Conservation (phyloP, 192 early-diverging fungal genomes). For the Phycomyces blakesleeanus region DNA sequence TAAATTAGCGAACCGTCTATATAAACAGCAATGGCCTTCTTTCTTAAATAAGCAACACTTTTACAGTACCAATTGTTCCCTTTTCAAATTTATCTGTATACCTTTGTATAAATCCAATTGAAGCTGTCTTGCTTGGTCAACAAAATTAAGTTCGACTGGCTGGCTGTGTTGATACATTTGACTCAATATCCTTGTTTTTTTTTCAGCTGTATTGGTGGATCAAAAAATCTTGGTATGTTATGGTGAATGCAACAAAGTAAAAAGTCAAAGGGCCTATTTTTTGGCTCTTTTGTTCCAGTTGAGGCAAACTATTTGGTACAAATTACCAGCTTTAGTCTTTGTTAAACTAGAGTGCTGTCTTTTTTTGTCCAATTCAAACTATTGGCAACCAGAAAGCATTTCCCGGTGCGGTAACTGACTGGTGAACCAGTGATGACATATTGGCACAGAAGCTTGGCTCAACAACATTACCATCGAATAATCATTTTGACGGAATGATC, state of each 20-base stretch:
- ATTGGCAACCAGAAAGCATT: slow-evolving; percentile 7
- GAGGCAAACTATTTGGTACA: no score
- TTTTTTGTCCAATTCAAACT: slow-evolving; percentile 4
- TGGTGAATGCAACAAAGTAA: no score
- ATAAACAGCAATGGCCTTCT: no score
- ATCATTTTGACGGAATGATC: slow-evolving; percentile 1
- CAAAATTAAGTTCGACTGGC: slow-evolving; percentile 19
- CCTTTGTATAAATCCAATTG: no score
- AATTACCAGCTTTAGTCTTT: slow-evolving; percentile 32
- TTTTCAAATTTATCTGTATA: no score
- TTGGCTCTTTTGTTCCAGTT: no score
- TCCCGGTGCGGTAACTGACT: slow-evolving; percentile 1
- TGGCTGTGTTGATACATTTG: slow-evolving; percentile 20
- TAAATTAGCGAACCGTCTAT: no score
- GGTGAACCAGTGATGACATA: background rate
- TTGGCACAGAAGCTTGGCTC: background rate
- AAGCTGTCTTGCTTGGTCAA: slow-evolving; percentile 23
- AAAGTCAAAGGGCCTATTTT: no score
- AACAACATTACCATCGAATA: background rate
- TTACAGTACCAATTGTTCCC: no score
- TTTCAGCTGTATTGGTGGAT: no score
- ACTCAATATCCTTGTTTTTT: background rate
- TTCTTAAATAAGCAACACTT: no score
- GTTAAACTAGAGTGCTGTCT: slow-evolving; percentile 10
- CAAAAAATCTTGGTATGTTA: no score